Evolutionary conservation across 768 basidiomycete genomes (phyloP), one percentile per base, ranked within the genome.

Genomic region (Cystobasidium ongulense): DNA sequence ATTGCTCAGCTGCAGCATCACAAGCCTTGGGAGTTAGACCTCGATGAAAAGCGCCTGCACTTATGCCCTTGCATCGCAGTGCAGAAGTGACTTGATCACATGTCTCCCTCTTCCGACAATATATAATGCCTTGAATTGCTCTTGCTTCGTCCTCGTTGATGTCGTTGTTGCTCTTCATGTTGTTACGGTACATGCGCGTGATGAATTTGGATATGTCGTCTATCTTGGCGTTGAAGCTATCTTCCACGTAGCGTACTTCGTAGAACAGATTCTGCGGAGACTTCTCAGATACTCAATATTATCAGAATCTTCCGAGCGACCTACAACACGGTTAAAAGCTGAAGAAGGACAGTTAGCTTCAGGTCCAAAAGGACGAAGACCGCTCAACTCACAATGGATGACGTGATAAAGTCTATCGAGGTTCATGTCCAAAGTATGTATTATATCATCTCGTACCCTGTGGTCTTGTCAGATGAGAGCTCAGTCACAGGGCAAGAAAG

Each of bases 401-500:
- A 87, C 89, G 43, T 84, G 84, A 78, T 84, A 87, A 0, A 91
- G 82, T 43, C 84, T 83, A 10, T 85, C 83, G 38, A 83, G 78
- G 1, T 83, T 81, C 84, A 92, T 86, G 67, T 84, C 84, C 10
- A 92, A 83, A 76, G 83, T 90, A 31, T 82, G 80, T 46, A 90
- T 83, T 72, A 92, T 90, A 77, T 92, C 90, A 11, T 82, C 81
- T 75, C 89, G 88, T 17, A 92, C 90, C 31, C 90, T 92, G 76
- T 11, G 18, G 18, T 23, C 8, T 21, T 1, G 17, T 10, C 43
- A 21, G 36, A 59, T 13, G 25, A 21, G 31, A 15, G 65, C 18
- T 15, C 25, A n/a, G 27, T 73, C 21, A 68, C 27, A 11, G 5
- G n/a, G 27, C 23, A 18, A 35, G 54, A 70, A 27, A 36, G 62